Conservation (phyloP, 352 stramenopile species). For the Phytopythium sindhum region DNA sequence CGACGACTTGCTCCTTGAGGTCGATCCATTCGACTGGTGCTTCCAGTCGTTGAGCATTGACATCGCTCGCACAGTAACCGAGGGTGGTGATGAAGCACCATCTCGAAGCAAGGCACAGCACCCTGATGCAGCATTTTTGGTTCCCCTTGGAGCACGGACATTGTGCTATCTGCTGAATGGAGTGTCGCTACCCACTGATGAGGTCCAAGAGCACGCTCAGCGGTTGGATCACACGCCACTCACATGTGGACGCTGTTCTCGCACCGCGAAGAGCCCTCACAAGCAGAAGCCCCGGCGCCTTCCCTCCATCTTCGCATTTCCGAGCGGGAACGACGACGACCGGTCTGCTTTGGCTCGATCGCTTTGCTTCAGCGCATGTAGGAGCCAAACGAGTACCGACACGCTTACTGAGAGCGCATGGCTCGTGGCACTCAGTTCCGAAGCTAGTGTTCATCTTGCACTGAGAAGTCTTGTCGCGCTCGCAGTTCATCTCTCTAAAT, state of each 20-base stretch:
- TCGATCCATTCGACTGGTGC: constrained; percentile 69
- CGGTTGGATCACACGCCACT: neutral
- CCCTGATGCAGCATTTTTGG: constrained; percentile 21
- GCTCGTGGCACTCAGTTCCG: constrained; percentile 10
- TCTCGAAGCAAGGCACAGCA: neutral
- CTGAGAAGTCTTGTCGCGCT: constrained; percentile 34
- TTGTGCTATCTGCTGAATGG: constrained; percentile 33
- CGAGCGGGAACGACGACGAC: neutral
- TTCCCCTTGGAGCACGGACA: constrained; percentile 38
- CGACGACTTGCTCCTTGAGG: constrained; percentile 32
- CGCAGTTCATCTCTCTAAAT: constrained; percentile 22
- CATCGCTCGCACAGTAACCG: neutral
- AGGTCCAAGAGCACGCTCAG: constrained; percentile 35
- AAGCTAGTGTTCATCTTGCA: constrained; percentile 28
- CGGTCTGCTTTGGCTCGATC: no score
- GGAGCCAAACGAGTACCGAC: neutral
- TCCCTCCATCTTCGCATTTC: constrained; percentile 43
- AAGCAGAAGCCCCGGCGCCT: constrained; percentile 16
- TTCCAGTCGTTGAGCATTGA: constrained; percentile 26
- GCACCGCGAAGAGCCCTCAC: neutral
- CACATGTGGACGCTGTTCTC: neutral
- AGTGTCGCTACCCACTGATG: constrained; percentile 34
- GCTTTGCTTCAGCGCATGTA: neutral
- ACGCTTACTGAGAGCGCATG: constrained; percentile 8
- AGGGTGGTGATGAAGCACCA: neutral